phyloP scores from a whole-genome alignment of 331 rosid genomes.

The Acacia concinna region DNA sequence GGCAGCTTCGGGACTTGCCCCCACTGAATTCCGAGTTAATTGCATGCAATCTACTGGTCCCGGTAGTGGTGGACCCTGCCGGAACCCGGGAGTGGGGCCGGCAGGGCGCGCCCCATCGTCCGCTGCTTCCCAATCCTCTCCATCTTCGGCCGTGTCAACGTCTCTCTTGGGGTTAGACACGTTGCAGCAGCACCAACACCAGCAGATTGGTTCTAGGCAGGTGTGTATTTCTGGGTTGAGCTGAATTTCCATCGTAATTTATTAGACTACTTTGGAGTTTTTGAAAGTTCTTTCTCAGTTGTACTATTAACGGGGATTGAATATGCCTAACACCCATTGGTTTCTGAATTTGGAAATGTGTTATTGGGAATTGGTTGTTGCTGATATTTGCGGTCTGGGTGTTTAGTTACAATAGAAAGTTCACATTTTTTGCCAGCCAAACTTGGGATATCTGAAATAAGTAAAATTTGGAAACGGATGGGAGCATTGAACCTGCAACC shows the following conservation, averaged over 20 bases:
- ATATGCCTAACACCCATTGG: constrained; percentile 22
- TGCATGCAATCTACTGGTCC: constrained; percentile 85
- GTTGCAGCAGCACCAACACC: constrained; percentile 64
- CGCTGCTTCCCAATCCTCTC: constrained; percentile 84
- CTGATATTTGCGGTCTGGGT: constrained; percentile 28
- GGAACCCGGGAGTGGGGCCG: constrained; percentile 74
- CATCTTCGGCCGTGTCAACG: constrained; percentile 80
- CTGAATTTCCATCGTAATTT: constrained; percentile 37
- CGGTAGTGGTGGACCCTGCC: constrained; percentile 57
- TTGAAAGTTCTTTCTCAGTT: constrained; percentile 28
- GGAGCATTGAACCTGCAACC: constrained; percentile 33
- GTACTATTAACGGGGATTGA: constrained; percentile 25
- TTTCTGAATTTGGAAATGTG: constrained; percentile 32
- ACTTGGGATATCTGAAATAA: constrained; percentile 41
- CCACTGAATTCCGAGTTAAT: constrained; percentile 42
- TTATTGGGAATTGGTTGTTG: constrained; percentile 26
- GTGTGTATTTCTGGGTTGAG: constrained; percentile 48
- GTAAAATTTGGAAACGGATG: constrained; percentile 33
- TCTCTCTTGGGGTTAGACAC: constrained; percentile 85
- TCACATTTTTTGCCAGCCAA: constrained; percentile 28
- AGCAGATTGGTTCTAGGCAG: constrained; percentile 85
- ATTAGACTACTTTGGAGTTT: constrained; percentile 24
- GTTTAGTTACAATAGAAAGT: constrained; percentile 8
- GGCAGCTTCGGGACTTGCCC: constrained; percentile 14
- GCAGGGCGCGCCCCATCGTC: constrained; percentile 74